Percentiles rank a stretch among this genome's conserved stretches.
These are phyloP conservation scores for Pseudopyrenochaeta lycopersici DNA, from an alignment of 2,329 filamentous ascomycete species.

Conservation along the genomic window DNA sequence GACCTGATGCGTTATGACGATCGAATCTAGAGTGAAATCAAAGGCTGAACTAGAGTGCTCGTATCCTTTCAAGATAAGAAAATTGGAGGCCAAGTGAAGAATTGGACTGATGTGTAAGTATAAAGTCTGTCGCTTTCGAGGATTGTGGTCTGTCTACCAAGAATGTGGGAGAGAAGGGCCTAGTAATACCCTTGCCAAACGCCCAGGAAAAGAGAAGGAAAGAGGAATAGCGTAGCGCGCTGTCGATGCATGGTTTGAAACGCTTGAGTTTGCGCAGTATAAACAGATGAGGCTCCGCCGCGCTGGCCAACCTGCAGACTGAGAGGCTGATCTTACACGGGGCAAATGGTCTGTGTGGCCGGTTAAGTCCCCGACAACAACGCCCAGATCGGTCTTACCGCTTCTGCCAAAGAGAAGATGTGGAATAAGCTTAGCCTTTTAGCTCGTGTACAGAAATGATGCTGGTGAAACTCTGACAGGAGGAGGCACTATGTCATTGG, in stretches of 20 bases:
- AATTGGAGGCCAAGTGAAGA: conserved; percentile 19
- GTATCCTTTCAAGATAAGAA: conserved; percentile 19
- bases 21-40: conserved; percentile 7
- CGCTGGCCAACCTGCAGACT: conserved; percentile 13
- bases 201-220: conserved; percentile 27
- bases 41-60: conserved; percentile 3
- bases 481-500: conserved; percentile 6
- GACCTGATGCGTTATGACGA: not conserved
- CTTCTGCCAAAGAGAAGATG: conserved; percentile 9
- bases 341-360: conserved; percentile 9
- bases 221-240: conserved; percentile 11
- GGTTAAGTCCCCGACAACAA: conserved; percentile 30
- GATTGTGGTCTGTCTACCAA: conserved; percentile 14
- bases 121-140: conserved; percentile 24
- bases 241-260: conserved; percentile 21
- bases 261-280: conserved; percentile 23
- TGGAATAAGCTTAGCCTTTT: conserved; percentile 5
- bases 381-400: conserved; percentile 4
- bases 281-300: conserved; percentile 29
- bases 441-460: conserved; percentile 1
- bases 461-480: conserved; percentile 15
- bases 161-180: conserved; percentile 15
- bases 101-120: conserved; percentile 16
- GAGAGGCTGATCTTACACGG: conserved; percentile 27
- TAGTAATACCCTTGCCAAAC: conserved; percentile 14